A percentile compares a stretch with the other conserved stretches of the same genome.
Evolutionary conservation across 192 early-diverging fungal species (phyloP).

Genomic region (Jimgerdemannia lactiflua): DNA sequence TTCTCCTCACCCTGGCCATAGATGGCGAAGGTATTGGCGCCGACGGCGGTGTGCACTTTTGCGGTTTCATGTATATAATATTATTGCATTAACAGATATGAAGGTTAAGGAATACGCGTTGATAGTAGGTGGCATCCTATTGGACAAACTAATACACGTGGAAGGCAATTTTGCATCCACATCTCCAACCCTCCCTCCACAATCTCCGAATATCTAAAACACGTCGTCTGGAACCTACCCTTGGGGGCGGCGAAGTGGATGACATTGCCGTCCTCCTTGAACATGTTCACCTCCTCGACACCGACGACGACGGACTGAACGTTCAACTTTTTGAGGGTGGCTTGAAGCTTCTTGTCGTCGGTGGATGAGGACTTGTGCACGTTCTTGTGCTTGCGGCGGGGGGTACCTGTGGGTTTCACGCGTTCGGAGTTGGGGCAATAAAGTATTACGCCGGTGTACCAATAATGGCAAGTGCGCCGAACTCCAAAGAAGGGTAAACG

Average conservation of each 20-base stretch:
- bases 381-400: conserved; percentile 92
- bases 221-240: conserved; percentile 45
- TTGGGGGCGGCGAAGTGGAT: conserved; percentile 89
- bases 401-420: conserved; percentile 70
- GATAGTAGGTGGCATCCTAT: no score
- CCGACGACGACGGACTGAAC: conserved; percentile 66
- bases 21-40: conserved; percentile 95
- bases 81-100: no score
- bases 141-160: no score
- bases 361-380: conserved; percentile 44
- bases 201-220: no score
- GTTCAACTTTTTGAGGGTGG: conserved; percentile 88
- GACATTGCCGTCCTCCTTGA: conserved; percentile 90
- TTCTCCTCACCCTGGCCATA: conserved; percentile 79
- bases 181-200: no score
- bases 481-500: no score
- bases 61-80: no score
- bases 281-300: conserved; percentile 99
- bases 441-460: no score
- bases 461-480: no score
- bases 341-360: conserved; percentile 95
- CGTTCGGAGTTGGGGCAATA: background rate
- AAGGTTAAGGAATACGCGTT: no score
- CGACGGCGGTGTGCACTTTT: conserved; percentile 73
- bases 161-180: no score